Conservation (phyloP, 2,329 filamentous ascomycete genomes). For the Scedosporium dehoogii region DNA sequence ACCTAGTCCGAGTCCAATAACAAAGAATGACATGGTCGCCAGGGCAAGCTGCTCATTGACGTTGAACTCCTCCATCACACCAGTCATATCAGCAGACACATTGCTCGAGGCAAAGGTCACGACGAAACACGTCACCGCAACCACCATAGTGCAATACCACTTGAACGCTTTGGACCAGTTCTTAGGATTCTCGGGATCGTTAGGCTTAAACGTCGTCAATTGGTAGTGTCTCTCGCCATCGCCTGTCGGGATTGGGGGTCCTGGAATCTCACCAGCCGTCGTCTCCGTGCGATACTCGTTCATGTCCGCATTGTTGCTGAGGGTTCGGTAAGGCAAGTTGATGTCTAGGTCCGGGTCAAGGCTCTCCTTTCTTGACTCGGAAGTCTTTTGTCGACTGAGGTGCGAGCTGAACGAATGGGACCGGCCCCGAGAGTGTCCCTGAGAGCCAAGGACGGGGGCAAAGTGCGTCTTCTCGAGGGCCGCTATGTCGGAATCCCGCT, state of each 20-base stretch:
- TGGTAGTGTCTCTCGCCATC: conserved; percentile 48
- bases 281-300: conserved; percentile 59
- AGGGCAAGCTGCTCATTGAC: conserved; percentile 36
- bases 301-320: conserved; percentile 50
- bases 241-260: conserved; percentile 19
- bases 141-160: conserved; percentile 80
- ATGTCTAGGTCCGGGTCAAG: conserved; percentile 33
- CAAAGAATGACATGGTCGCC: conserved; percentile 52
- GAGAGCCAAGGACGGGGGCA: conserved; percentile 14
- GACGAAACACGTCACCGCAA: conserved; percentile 61
- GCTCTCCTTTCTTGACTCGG: conserved; percentile 19
- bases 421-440: conserved; percentile 3
- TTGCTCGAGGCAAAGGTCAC: conserved; percentile 65
- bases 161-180: conserved; percentile 73
- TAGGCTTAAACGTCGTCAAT: conserved; percentile 55
- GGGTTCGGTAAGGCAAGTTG: conserved; percentile 55
- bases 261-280: conserved; percentile 47
- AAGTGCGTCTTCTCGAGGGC: neutral
- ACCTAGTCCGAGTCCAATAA: conserved; percentile 54
- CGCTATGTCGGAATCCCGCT: neutral
- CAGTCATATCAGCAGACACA: conserved; percentile 68
- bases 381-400: neutral
- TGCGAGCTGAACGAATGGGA: conserved; percentile 14
- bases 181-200: conserved; percentile 72
- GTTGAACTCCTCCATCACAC: conserved; percentile 52